These are phyloP conservation scores for Euphorbia schlechtendalii DNA, from an alignment of 441 rosid genomes.

Conservation along the genomic window DNA sequence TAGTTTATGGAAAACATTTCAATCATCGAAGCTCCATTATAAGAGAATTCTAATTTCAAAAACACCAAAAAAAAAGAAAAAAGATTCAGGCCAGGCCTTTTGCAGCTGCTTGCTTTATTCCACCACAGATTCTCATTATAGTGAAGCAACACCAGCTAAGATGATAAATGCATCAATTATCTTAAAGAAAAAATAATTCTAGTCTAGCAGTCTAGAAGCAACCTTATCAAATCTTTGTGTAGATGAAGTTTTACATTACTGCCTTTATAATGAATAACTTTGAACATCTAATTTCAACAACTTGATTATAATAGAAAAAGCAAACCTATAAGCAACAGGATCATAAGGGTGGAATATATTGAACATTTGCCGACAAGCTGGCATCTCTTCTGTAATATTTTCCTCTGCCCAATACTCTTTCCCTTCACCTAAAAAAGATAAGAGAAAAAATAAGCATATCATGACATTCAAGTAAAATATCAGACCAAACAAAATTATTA, in stretches of 20 bases:
- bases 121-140: not conserved
- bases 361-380: conserved; percentile 93
- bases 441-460: not conserved
- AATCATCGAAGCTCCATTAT: not conserved
- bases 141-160: not conserved
- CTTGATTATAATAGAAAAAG: conserved; percentile 2
- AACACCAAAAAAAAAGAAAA: not conserved
- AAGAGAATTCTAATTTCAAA: not conserved
- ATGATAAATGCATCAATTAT: not conserved
- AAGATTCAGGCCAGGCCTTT: not conserved
- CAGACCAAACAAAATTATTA: not conserved
- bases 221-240: not conserved
- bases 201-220: not conserved
- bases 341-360: conserved; percentile 97
- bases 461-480: conserved; percentile 9
- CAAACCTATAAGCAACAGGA: conserved; percentile 98
- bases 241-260: not conserved
- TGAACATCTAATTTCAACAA: not conserved
- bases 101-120: not conserved
- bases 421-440: conserved; percentile 62
- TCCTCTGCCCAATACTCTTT: conserved; percentile 83
- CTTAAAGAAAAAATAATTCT: not conserved
- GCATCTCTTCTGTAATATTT: conserved; percentile 82
- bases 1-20: not conserved
- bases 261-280: not conserved